These are phyloP conservation scores for Dactylellina cionopaga DNA, from an alignment of 2,329 filamentous ascomycete species.

Conservation along the genomic window DNA sequence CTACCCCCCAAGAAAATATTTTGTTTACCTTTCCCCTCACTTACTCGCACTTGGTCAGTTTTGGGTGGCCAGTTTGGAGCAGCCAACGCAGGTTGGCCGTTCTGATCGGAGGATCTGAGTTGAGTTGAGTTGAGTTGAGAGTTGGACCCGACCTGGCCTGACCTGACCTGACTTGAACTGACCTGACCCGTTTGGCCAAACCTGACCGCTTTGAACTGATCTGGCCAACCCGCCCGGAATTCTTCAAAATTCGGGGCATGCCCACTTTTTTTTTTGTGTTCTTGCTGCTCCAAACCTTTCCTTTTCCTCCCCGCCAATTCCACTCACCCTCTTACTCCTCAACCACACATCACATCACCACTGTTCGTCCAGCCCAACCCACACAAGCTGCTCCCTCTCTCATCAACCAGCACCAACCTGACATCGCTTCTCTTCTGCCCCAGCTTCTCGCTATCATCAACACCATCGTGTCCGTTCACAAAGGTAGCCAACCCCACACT, in stretches of 20 bases:
- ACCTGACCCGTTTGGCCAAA: not conserved
- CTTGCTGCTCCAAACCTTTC: too few relatives aligned
- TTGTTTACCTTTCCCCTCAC: slow-evolving; percentile 12
- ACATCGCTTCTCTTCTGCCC: not conserved
- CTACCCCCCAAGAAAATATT: not conserved
- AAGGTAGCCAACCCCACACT: too few relatives aligned
- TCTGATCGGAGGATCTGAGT: not conserved
- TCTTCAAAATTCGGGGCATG: slow-evolving; percentile 33
- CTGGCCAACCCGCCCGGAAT: slow-evolving; percentile 2
- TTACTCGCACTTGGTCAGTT: not conserved
- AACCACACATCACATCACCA: not conserved
- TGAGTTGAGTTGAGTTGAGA: not conserved
- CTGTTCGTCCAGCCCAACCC: not conserved
- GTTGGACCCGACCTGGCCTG: not conserved
- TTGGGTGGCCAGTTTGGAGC: not conserved
- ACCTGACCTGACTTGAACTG: not conserved
- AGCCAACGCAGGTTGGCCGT: not conserved
- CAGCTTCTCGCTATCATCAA: too few relatives aligned
- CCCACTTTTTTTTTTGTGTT: slow-evolving; percentile 7
- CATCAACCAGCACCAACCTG: not conserved
- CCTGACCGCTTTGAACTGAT: not conserved
- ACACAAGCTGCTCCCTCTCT: not conserved
- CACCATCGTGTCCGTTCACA: slow-evolving; percentile 8
- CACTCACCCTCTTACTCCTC: not conserved
- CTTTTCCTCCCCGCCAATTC: not conserved